Evolutionary conservation across 208 protist genomes (phyloP).

Genomic region (Trypanosoma conorhini): DNA sequence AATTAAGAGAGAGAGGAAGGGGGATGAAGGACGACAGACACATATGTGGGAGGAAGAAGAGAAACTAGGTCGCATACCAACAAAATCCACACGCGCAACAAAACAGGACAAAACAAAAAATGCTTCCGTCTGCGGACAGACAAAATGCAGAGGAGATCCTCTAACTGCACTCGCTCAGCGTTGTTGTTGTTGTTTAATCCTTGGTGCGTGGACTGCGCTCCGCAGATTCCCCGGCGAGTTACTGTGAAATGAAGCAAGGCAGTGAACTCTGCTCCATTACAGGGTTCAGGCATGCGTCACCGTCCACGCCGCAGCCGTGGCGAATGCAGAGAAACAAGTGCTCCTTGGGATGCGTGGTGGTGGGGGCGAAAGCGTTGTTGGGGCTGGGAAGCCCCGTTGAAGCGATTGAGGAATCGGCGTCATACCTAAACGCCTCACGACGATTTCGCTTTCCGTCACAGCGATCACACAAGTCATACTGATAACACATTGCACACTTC

Average conservation of each 20-base stretch:
- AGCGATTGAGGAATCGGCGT: background rate
- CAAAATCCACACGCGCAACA: background rate
- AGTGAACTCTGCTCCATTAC: conserved; percentile 18
- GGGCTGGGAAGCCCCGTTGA: background rate
- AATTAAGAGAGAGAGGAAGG: background rate
- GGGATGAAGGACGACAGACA: no score
- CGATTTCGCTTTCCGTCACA: conserved; percentile 42
- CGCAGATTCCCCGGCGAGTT: background rate
- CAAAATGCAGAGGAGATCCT: background rate
- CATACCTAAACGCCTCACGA: conserved; percentile 7
- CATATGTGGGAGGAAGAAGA: background rate
- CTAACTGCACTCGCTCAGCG: background rate
- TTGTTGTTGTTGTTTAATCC: background rate
- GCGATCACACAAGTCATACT: conserved; percentile 70
- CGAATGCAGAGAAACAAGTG: conserved; percentile 37
- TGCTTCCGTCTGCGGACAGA: background rate
- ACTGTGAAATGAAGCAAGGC: conserved; percentile 1
- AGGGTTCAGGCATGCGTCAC: conserved; percentile 29
- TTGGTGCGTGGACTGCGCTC: background rate
- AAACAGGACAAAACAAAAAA: background rate
- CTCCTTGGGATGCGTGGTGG: conserved; percentile 16
- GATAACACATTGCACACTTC: conserved; percentile 84
- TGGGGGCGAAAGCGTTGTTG: background rate
- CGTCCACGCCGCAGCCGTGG: conserved; percentile 25
- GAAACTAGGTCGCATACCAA: background rate